Base-by-base conservation (phyloP, 73 alveolate genomes). In the Paramecium sexaurelia region DNA sequence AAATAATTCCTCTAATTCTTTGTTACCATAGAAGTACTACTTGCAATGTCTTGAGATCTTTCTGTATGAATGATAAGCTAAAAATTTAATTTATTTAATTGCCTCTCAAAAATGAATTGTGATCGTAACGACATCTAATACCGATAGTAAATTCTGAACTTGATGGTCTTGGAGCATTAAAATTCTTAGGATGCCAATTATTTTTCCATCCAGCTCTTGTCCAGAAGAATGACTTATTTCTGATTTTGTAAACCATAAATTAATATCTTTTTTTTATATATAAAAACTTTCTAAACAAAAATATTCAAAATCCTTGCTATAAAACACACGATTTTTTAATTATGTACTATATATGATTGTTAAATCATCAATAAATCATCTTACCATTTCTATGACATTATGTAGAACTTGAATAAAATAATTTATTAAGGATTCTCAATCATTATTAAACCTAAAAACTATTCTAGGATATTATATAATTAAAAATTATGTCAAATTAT, bases 161-260 rank as follows among this genome's bases (percentile, higher is more conserved):
- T 56, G 94, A 68, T 55, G 94, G 94, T 69, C 94, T 67, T 24
- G 94, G 94, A 43, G 94, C 94, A 88, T 88, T 88, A 29, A 88
- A 88, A 82, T 88, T 88, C 84, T 88, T 88, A 69, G 94, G 94
- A 61, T 88, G 94, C 94, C 94, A 88, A 55, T 88, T 88, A 47
- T 88, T 88, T 71, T 82, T 88, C 94, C 94, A 88, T 68, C 94
- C 94, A 41, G 94, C 94, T 69, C 94, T 88, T 15, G 94, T 88
- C 94, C 94, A 88, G 83, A 88, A 88, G 55, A 88, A 68, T 39
- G 91, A 68, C 75, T 88, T 88, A 57, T 88, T 88, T 88, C 94
- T 88, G 19, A 88, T 88, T 41, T 88, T 88, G 69, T 88, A 88
- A 55, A 75, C 94, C 94, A 88, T 88, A 51, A 29, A 61, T 29